Evolutionary conservation across 1,139 yeast species (phyloP), one percentile per base, ranked within the genome.

Genomic region (Saccharomyces hybrid): DNA sequence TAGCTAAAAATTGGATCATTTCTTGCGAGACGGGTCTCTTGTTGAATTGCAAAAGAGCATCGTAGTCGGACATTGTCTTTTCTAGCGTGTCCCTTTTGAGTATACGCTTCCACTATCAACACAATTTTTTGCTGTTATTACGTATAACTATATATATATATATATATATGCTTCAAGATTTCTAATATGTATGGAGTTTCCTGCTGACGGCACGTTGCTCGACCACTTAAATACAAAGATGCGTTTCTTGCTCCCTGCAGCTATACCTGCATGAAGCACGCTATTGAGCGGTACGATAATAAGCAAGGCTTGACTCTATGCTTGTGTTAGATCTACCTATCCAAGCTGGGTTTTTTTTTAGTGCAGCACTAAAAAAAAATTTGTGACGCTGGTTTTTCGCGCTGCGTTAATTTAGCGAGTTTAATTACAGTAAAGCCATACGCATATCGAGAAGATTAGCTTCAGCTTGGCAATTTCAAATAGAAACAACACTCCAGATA

Each of bases 371-470:
- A 38, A 38, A 88, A 86, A 66, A 97, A 91, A 62, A 96, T 90
- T 57, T 97, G 97, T 63, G 91, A 90, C 73, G 97, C 91, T 70
- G 97, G 91, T 69, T 89, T 90, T 72, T 97, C 97, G 70, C 97
- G 97, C 48, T 88, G 96, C 24, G 44, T 16, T 38, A 38, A 38
- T 38, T 8, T 38, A 38, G n/a, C 21, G 7, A 8, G 16, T 16
- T 38, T 38, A 3, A 38, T 8, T 38, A 38, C 6, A 4, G 31
- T 1, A 28, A 28, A 9, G 31, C 31, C 31, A 28, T 28, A 28
- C 4, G 12, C 31, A 11, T 11, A 28, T 9, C 4, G 3, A 16
- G 24, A 12, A 3, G 24, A 38, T 16, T 4, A 16, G 12, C 12
- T 38, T 16, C n/a, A 16, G 11, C 24, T 38, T 9, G 21, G 44